Base-by-base conservation (phyloP, 2,329 filamentous ascomycete species). In the Diaporthe longicolla region DNA sequence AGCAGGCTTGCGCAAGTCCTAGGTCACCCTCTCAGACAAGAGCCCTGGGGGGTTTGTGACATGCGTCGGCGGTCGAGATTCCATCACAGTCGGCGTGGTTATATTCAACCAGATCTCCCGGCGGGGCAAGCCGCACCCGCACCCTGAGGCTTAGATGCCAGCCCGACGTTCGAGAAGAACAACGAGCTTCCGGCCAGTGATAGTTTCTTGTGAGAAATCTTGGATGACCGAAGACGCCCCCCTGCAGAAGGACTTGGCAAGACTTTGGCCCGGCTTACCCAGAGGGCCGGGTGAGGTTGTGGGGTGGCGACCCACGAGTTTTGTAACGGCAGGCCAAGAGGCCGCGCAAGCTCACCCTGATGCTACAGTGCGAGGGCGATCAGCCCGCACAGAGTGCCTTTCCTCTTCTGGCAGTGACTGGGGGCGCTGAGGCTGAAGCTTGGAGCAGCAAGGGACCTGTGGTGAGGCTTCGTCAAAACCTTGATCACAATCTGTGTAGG, bases 391-490 rank as follows among this genome's bases (percentile, higher is more conserved):
- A 21, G 48, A 15, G 45, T 9, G 15, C 8, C 32, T 54, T 68
- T 15, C 63, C 63, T 40, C 48, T 54, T 68, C 48, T 68, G 63
- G 63, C 32, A 68, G 48, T 21, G 21, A 37, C 48, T 68, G 63
- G 63, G 63, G 45, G 48, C 63, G 48, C 63, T 68, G 63, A 68
- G 63, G 63, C 63, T 68, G 63, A 68, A 68, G 63, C 63, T 54
- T 54, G 63, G 63, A 54, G 63, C 63, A 54, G 48, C 48, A 40
- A 40, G 63, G 63, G 63, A 68, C 48, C 63, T 54, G 63, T 68
- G 63, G 63, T 68, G 63, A 68, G 63, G 63, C 63, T 54, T 68
- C 48, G 63, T 68, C 63, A 54, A 68, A 68, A 68, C 63, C 63
- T 68, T 68, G 63, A 68, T 68, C 21, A 24, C 63, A 52, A 40